Evolutionary conservation across 129 eudicot species (phyloP).

Genomic region (Helichrysum umbraculigerum): DNA sequence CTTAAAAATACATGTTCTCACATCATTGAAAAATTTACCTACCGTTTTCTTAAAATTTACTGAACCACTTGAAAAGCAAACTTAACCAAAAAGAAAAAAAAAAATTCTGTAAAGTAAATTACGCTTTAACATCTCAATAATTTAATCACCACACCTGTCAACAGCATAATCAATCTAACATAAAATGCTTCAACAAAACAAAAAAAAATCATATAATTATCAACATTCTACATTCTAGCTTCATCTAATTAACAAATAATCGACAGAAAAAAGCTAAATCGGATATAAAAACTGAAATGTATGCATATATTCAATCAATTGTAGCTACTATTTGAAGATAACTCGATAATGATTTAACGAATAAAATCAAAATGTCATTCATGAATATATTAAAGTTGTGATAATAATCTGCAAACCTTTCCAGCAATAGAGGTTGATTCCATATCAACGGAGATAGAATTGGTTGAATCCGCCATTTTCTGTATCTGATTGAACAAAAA

Average conservation of each 20-base stretch:
- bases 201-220: slow-evolving; percentile 9
- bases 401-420: slow-evolving; percentile 52
- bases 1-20: background rate
- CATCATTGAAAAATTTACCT: slow-evolving; percentile 31
- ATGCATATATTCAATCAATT: background rate
- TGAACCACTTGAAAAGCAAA: slow-evolving; percentile 36
- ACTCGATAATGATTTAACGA: too few relatives aligned
- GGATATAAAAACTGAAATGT: background rate
- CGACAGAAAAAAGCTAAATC: slow-evolving; percentile 17
- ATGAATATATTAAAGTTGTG: slow-evolving; percentile 6
- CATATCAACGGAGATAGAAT: slow-evolving; percentile 82
- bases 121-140: slow-evolving; percentile 16
- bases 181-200: too few relatives aligned
- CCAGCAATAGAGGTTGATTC: slow-evolving; percentile 56
- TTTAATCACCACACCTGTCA: slow-evolving; percentile 14
- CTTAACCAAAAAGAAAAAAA: slow-evolving; percentile 34
- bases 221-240: slow-evolving; percentile 2
- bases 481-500: slow-evolving; percentile 35
- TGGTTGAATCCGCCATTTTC: slow-evolving; percentile 82
- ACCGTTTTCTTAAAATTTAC: slow-evolving; percentile 36
- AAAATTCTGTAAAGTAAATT: background rate
- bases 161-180: slow-evolving; percentile 1
- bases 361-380: slow-evolving; percentile 33
- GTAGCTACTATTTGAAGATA: slow-evolving; percentile 9
- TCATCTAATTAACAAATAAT: background rate